Evolutionary conservation across 768 basidiomycete genomes (phyloP).

Genomic region (Boletus rex-veris): DNA sequence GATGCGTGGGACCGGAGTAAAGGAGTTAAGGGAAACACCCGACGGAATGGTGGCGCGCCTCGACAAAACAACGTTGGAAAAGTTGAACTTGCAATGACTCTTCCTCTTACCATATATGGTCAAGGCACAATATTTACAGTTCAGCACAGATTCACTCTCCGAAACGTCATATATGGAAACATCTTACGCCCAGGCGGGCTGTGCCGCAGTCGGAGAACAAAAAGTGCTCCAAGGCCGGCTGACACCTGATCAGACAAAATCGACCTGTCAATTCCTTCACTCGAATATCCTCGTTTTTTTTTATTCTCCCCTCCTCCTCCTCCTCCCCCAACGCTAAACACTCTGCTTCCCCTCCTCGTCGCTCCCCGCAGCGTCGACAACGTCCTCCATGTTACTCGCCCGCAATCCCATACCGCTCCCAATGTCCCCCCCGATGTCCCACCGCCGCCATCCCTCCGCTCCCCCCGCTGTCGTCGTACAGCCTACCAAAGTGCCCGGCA

Average conservation of each 20-base stretch:
- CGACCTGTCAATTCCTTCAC: constrained; percentile 23
- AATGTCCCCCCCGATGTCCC: constrained; percentile 35
- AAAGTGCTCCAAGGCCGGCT: constrained; percentile 32
- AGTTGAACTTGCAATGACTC: neutral
- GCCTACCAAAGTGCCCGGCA: constrained; percentile 69
- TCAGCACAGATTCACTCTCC: constrained; percentile 29
- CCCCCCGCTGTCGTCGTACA: constrained; percentile 65
- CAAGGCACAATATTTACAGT: constrained; percentile 17
- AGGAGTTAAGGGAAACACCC: constrained; percentile 18
- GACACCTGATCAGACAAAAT: constrained; percentile 30
- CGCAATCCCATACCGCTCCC: constrained; percentile 35
- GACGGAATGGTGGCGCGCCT: constrained; percentile 12
- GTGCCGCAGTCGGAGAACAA: constrained; percentile 34
- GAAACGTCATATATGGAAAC: constrained; percentile 19
- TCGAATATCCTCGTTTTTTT: constrained; percentile 30
- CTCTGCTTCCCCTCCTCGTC: neutral
- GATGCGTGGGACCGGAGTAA: constrained; percentile 9
- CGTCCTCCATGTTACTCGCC: constrained; percentile 40
- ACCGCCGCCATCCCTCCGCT: constrained; percentile 68
- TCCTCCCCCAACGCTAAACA: neutral
- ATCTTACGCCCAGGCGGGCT: constrained; percentile 28
- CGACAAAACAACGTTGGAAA: constrained; percentile 24
- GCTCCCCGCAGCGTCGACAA: constrained; percentile 11
- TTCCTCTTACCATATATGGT: neutral
- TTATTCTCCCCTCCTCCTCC: neutral